Conservation (phyloP, 768 basidiomycete species). For the Tulasnella sp. region DNA sequence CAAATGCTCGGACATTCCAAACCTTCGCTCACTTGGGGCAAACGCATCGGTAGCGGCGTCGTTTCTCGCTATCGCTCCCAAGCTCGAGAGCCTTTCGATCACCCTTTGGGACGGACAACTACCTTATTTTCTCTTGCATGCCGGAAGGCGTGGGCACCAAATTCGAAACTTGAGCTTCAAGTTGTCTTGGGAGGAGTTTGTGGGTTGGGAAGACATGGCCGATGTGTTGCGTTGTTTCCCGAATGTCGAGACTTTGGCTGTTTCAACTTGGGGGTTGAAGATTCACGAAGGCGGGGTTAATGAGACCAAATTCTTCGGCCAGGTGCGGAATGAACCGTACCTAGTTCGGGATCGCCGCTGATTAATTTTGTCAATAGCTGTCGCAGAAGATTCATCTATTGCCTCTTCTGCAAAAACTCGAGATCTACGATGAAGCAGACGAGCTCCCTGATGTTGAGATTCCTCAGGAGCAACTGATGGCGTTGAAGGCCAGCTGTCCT, state of each 20-base stretch:
- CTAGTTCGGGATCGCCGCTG: background rate
- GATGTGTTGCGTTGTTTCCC: background rate
- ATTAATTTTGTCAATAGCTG: background rate
- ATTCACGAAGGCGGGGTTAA: background rate
- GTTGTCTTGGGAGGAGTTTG: background rate
- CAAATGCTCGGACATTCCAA: background rate
- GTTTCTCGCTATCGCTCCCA: background rate
- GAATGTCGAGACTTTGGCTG: background rate
- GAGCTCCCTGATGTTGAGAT: background rate
- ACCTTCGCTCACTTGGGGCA: background rate
- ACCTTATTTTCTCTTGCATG: background rate
- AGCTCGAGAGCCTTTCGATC: background rate
- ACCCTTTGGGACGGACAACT: background rate
- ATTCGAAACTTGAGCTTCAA: background rate
- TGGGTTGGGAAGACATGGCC: background rate
- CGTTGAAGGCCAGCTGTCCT: background rate
- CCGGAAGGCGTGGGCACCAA: background rate
- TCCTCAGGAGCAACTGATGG: background rate
- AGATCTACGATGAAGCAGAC: background rate
- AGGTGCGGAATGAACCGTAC: background rate
- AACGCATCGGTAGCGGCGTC: background rate
- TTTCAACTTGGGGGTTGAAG: background rate
- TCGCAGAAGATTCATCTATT: background rate
- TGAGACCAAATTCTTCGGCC: background rate
- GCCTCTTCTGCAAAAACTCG: background rate